Base-by-base conservation (phyloP, 306 rosid species). In the Fragaria vesca region DNA sequence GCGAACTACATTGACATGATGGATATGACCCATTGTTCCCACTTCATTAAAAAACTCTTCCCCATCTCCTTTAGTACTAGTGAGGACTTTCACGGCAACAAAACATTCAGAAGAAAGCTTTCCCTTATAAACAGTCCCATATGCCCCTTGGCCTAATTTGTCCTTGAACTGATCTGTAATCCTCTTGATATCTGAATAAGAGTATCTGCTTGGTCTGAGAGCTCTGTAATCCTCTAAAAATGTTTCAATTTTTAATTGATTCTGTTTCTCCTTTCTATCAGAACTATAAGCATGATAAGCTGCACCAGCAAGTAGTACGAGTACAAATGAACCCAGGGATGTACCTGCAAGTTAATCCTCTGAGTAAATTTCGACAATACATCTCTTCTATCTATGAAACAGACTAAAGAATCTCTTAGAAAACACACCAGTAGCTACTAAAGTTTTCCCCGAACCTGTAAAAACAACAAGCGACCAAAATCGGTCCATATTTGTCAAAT, bases 221-320 rank as follows among this genome's bases (percentile, higher is more conserved):
- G 84, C 79, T 48, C n/a, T 79, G n/a, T 88, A 88, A 34, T 85
- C 91, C 51, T 83, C 46, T 18, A 85, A 73, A 76, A 88, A 85
- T 0, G 6, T 83, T 70, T 50, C 71, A 11, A 81, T 60, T 0
- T 61, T 87, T 0, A 78, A 73, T 45, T 76, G 70, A 60, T 18
- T 45, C 24, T 20, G 65, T 42, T 77, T 83, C 15, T 45, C 24
- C 15, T 47, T 13, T 54, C 21, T 74, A 42, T 68, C 54, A 21
- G 45, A 1, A 4, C 42, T 73, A 32, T 82, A n/a, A 2, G 62
- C 38, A 67, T 12, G 61, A 58, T 16, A 74, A 24, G 15, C 30
- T 51, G 61, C 88, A 74, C 30, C 12, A 28, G 20, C 46, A 12
- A 74, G 21, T 46, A 81, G 24, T 6, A 77, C 0, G 10, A 81